Conservation (phyloP, 2,329 filamentous ascomycete species). For the Alternaria gansuensis region DNA sequence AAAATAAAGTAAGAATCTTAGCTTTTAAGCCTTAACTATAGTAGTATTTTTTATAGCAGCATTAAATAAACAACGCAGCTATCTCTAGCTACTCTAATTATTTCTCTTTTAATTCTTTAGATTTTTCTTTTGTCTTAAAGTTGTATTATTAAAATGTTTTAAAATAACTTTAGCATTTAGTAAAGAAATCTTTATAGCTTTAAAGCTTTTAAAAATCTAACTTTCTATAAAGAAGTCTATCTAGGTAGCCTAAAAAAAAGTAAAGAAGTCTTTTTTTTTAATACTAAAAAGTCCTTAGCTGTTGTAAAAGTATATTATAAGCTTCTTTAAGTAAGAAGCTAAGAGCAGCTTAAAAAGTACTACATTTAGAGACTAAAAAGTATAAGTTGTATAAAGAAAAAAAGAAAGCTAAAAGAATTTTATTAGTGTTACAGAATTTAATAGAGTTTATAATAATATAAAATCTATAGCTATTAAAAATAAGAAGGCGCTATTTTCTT, state of each 20-base stretch:
- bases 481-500: no score
- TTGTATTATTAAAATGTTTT: no score
- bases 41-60: background rate
- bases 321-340: conserved; percentile 43
- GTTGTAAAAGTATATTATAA: no score
- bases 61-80: background rate
- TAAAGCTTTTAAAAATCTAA: background rate
- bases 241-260: background rate
- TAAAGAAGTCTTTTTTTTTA: background rate
- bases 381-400: no score
- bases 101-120: background rate
- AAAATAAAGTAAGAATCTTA: background rate
- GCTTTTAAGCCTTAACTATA: background rate
- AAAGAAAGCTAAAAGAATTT: conserved; percentile 10
- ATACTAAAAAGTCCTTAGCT: background rate
- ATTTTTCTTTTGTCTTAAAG: no score
- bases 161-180: background rate
- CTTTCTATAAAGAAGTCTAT: background rate
- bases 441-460: no score
- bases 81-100: background rate
- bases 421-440: background rate
- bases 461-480: no score
- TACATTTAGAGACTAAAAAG: conserved; percentile 17
- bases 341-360: conserved; percentile 33
- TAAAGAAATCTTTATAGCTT: background rate